A percentile compares a stretch with the other conserved stretches of the same genome.
phyloP scores from a whole-genome alignment of 2,329 filamentous ascomycete genomes.

The Alternaria alternata region DNA sequence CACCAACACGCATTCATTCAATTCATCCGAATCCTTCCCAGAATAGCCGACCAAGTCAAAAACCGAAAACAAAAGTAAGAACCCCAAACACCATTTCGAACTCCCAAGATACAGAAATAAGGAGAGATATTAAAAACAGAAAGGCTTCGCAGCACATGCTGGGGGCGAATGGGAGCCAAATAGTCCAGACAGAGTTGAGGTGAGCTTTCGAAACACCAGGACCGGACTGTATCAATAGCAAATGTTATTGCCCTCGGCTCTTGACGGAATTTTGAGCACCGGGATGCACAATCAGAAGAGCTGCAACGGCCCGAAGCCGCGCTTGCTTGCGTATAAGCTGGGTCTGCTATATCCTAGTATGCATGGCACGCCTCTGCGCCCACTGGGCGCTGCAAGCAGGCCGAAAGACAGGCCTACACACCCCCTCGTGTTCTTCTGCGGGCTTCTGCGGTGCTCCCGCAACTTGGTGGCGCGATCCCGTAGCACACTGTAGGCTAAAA shows the following conservation, averaged over 20 bases:
- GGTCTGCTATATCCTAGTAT: slow-evolving; percentile 7
- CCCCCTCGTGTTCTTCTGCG: slow-evolving; percentile 1
- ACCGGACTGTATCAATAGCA: background rate
- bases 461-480: slow-evolving; percentile 6
- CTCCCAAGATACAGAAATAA: background rate
- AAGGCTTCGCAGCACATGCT: background rate
- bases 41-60: slow-evolving; percentile 8
- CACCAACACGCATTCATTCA: slow-evolving; percentile 6
- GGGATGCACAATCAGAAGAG: background rate
- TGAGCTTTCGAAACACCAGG: background rate
- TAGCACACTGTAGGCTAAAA: slow-evolving; percentile 26
- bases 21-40: slow-evolving; percentile 11
- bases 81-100: background rate
- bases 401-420: background rate
- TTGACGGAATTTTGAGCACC: background rate
- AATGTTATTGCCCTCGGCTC: background rate
- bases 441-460: background rate
- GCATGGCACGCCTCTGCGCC: background rate
- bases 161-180: background rate
- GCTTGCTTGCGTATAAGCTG: slow-evolving; percentile 1
- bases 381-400: background rate
- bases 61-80: background rate
- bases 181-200: background rate
- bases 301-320: slow-evolving; percentile 28
- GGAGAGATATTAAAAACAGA: background rate